Conservation (phyloP, 495 filamentous ascomycete species). For the Hypoxylon intermedium region DNA sequence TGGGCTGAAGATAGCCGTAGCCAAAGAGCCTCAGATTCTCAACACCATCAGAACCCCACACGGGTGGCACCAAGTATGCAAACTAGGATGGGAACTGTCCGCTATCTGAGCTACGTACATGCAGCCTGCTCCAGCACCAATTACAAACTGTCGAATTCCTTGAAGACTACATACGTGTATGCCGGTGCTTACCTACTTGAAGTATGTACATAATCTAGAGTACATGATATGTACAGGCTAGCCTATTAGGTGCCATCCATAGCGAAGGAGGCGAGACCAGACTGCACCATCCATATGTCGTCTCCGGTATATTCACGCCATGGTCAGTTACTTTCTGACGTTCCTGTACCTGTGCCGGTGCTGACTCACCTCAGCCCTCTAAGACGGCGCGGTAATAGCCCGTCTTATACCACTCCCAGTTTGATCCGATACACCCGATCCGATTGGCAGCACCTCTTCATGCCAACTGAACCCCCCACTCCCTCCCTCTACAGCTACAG, state of each 20-base stretch:
- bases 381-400: conserved; percentile 28
- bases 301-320: background rate
- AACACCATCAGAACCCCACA: background rate
- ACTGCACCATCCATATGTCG: background rate
- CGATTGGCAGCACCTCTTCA: conserved; percentile 6
- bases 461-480: background rate
- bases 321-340: background rate
- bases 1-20: conserved; percentile 6
- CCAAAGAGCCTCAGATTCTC: conserved; percentile 26
- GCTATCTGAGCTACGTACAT: conserved; percentile 11
- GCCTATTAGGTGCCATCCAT: background rate
- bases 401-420: conserved; percentile 24
- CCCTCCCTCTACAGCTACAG: background rate
- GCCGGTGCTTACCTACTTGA: background rate
- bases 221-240: background rate
- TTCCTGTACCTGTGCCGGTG: conserved; percentile 6
- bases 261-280: background rate
- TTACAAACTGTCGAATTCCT: background rate
- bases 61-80: conserved; percentile 6
- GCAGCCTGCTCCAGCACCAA: background rate
- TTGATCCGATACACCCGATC: background rate
- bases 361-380: conserved; percentile 13
- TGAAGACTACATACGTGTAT: background rate
- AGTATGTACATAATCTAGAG: background rate
- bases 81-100: conserved; percentile 17